Base-by-base conservation (phyloP, 345 rosid genomes). In the Ailanthus altissimus region DNA sequence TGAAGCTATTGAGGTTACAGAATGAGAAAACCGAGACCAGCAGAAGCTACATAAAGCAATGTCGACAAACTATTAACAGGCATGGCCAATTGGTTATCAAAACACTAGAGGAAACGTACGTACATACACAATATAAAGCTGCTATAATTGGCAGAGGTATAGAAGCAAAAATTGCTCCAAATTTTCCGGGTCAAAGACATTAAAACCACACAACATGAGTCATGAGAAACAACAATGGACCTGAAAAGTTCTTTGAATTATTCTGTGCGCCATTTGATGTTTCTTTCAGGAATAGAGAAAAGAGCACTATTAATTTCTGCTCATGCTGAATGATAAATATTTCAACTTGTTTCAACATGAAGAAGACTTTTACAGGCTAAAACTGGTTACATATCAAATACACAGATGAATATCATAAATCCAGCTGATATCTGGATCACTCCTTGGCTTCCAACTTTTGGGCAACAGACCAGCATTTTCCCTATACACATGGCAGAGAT, bases 351-450 rank as follows among this genome's bases (percentile, higher is more conserved):
- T 32, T 32, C 38, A 32, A 32, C 38, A 32, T 32, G 38, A 32
- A 32, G 1, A 32, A 32, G 38, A 32, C 38, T 32, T 32, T 32
- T 32, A 32, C 38, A 32, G 38, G 38, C 38, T 32, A 32, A 32
- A 5, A 15, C 14, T 50, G 2, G 54, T 15, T 14, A 20, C 54
- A 50, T 82, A 90, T 97, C 99, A 42, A 95, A 93, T 84, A 95
- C 75, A 11, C 98, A 92, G 88, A 95, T 93, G 86, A 95, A 95
- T 75, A 95, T 86, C 99, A 95, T 93, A 86, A 95, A 95, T 60
- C 96, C 98, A 75, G 99, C 98, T 4, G 99, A 86, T 79, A 95
- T 91, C 84, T 93, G 94, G 67, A 93, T 97, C 84, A 93, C 96
- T 80, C 98, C 90, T 46, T 98, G 82, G 84, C 99, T 95, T 64